Evolutionary conservation across 2,329 filamentous ascomycete genomes (phyloP), one percentile per base, ranked within the genome.

Genomic region (Pseudogymnoascus sp.): DNA sequence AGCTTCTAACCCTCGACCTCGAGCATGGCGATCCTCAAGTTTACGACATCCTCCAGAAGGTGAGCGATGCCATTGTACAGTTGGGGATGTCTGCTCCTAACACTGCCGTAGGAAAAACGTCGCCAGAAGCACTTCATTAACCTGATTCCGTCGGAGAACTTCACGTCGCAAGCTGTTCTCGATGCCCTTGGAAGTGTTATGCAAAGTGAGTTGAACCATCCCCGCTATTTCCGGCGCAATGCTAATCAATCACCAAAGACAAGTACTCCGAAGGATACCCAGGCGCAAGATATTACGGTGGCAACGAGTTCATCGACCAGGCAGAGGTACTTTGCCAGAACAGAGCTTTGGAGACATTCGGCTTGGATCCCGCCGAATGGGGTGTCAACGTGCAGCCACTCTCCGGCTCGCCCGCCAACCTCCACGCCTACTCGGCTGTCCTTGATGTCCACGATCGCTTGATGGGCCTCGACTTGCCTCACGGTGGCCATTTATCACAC

Each of bases 181-280:
- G 92, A 96, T 80, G 90, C 92, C 35, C 80, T 96, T 64, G 92
- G 92, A 67, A 96, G 91, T 80, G 88, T 92, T 61, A 96, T 96
- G 92, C 92, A 96, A 76, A 96, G 90, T 92, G 79, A 68, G 83
- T 77, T 60, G 48, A 42, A 42, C 59, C 10, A 25, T 48, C 48
- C 33, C 27, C 4, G 25, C 25, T 42, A 31, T 58, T 58, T 4
- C 48, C 31, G n/a, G 68, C 68, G 37, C 13, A 52, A 39, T 69
- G 74, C 74, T 59, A 21, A 37, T 12, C 33, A 59, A 37, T 37
- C 66, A 73, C 70, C 36, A 39, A 55, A 89, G 90, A 97, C 78
- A 97, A 99, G 76, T 99, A 99, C 79, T 97, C 94, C 0, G 94
- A 99, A 76, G 94, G 94, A 60, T 99, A 99, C 71, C 94, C 93